Conservation (phyloP, 2,329 filamentous ascomycete species). For the Rasamsonia emersonii region DNA sequence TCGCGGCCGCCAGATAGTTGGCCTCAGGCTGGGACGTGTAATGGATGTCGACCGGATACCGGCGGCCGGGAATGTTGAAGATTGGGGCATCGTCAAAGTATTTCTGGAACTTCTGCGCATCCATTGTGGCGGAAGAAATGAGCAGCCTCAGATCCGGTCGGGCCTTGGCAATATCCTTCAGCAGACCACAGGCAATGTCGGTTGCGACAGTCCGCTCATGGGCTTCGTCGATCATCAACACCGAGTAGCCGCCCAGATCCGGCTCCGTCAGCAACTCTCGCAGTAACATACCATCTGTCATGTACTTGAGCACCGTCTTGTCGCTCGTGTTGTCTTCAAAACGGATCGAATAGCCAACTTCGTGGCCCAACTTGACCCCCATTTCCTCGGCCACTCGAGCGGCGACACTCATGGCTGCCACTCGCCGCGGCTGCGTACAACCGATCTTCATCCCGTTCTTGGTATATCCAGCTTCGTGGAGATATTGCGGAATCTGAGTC, state of each 20-base stretch:
- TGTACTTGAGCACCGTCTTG: conserved; percentile 88
- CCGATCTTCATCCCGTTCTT: conserved; percentile 77
- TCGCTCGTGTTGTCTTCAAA: conserved; percentile 90
- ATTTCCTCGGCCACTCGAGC: conserved; percentile 91
- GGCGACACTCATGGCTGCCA: conserved; percentile 97
- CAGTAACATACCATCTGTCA: conserved; percentile 94
- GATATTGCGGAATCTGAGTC: conserved; percentile 87
- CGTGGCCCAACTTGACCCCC: conserved; percentile 77
- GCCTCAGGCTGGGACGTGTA: conserved; percentile 87
- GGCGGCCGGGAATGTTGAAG: conserved; percentile 85
- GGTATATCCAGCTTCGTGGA: conserved; percentile 84
- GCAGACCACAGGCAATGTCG: conserved; percentile 76
- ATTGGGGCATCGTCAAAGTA: conserved; percentile 93
- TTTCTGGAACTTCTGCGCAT: conserved; percentile 80
- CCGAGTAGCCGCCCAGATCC: conserved; percentile 70
- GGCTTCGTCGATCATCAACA: conserved; percentile 93
- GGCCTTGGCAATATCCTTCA: conserved; percentile 79
- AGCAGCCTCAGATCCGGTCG: conserved; percentile 80
- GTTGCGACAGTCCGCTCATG: conserved; percentile 90
- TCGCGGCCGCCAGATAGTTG: conserved; percentile 83
- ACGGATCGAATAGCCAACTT: conserved; percentile 89
- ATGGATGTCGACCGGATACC: conserved; percentile 84
- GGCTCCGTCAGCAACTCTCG: conserved; percentile 86
- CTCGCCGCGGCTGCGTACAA: conserved; percentile 88
- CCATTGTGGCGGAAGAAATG: conserved; percentile 90